These are phyloP conservation scores for Bimuria novae-zelandiae DNA, from an alignment of 2,329 filamentous ascomycete genomes.

Conservation along the genomic window DNA sequence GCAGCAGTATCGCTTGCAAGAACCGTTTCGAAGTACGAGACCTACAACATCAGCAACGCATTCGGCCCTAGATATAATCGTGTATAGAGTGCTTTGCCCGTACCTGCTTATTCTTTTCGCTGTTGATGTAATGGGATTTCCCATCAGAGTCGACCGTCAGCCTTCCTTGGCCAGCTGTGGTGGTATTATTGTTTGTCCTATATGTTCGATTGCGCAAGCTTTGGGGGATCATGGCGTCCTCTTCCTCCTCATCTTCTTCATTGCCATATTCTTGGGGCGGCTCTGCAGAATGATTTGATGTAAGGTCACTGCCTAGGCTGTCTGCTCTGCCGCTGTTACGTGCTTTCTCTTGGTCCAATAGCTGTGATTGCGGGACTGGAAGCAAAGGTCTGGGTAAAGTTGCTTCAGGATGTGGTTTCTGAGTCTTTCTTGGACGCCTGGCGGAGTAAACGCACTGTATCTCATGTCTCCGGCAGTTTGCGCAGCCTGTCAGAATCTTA, in stretches of 20 bases:
- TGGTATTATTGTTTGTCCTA: neutral
- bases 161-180: neutral
- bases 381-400: neutral
- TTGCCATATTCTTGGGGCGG: neutral
- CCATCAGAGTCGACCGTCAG: neutral
- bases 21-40: neutral
- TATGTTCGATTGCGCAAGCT: neutral
- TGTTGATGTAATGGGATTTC: constrained; percentile 3
- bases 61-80: neutral
- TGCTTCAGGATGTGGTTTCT: neutral
- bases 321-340: too few species aligned
- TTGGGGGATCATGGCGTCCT: neutral
- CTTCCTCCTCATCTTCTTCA: constrained; percentile 1
- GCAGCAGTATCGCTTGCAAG: neutral
- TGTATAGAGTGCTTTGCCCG: neutral
- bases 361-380: neutral
- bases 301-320: neutral
- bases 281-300: too few species aligned
- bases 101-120: constrained; percentile 1
- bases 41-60: neutral
- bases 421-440: neutral
- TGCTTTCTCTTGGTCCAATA: too few species aligned
- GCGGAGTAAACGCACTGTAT: constrained; percentile 3
- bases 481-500: constrained; percentile 2
- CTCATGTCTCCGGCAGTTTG: constrained; percentile 2